Percentiles rank a stretch among this genome's conserved stretches.
phyloP scores from a whole-genome alignment of 1,139 yeast species.

The Hyphopichia pseudoburtonii region DNA sequence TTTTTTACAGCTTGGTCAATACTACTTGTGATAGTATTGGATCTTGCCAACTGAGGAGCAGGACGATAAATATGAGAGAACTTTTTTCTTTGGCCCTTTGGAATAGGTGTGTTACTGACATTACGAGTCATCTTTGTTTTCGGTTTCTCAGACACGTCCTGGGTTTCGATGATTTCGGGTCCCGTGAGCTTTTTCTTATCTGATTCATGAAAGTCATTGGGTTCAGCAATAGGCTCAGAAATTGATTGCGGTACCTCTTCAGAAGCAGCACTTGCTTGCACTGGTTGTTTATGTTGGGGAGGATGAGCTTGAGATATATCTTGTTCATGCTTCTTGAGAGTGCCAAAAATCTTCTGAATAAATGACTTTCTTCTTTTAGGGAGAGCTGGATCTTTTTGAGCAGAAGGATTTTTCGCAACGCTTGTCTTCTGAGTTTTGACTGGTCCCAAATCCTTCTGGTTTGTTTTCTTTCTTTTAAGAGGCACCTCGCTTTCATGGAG shows the following conservation, averaged over 20 bases:
- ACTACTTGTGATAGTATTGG: slow-evolving; percentile 1
- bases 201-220: no score
- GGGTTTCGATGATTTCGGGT: not conserved
- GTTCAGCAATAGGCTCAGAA: no score
- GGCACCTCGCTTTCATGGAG: no score
- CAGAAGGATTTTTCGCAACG: not conserved
- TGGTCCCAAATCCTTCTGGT: not conserved
- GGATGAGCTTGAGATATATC: no score
- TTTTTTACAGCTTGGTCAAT: not conserved
- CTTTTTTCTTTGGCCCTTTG: slow-evolving; percentile 19
- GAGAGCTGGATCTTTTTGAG: not conserved
- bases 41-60: slow-evolving; percentile 13
- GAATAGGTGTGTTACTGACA: slow-evolving; percentile 18
- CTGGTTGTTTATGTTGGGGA: no score
- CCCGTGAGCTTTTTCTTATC: not conserved
- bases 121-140: slow-evolving; percentile 2
- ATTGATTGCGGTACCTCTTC: no score
- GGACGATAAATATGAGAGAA: slow-evolving; percentile 15
- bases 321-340: slow-evolving; percentile 3
- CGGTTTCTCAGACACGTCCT: not conserved
- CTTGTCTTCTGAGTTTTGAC: not conserved
- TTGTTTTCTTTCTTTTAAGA: not conserved
- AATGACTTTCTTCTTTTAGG: slow-evolving; percentile 17
- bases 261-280: no score
- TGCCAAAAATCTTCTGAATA: slow-evolving; percentile 16